Base-by-base conservation (phyloP, 768 basidiomycete genomes). In the Lyophyllum atratum region DNA sequence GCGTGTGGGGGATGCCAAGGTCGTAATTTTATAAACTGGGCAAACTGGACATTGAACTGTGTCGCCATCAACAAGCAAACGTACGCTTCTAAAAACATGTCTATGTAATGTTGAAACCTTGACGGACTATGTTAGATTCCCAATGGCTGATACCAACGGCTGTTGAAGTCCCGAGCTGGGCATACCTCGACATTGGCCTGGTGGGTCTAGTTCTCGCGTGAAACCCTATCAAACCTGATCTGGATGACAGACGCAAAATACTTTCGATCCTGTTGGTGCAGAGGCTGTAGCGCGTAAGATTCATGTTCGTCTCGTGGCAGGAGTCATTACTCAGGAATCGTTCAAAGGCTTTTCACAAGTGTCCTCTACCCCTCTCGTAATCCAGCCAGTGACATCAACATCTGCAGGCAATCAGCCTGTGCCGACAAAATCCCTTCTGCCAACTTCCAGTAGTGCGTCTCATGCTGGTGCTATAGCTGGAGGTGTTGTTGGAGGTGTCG, bases 1-100 rank as follows among this genome's bases (percentile, higher is more conserved):
- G 86, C 86, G 1, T 89, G 87, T 60, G 84, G 77, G 26, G 72
- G 70, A 28, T 89, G 87, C 62, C 87, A 89, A 66, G 69, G 69
- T 25, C 74, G 76, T n/a, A 68, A 64, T 0, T 80, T 69, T 58
- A 61, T 55, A 61, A 72, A 66, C 64, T 84, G 68, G 71, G 67
- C 56, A 49, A 66, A 68, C 26, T 80, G 76, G 78, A 68, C 68
- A 7, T 22, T 60, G 19, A 74, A 77, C 52, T 80, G 79, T 60
- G 33, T 59, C 15, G 44, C 49, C 66, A 71, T 62, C 66, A 74
- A 77, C 53, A 60, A 64, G 15, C 58, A 66, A 37, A 66, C 63
- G 78, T 78, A 55, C 50, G 72, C 59, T 17, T n/a, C 3, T 21
- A 43, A 14, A 28, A 17, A 51, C 7, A 29, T 14, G 22, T 26